A percentile compares a stretch with the other conserved stretches of the same genome.
These are phyloP conservation scores for Neurospora pannonica DNA, from an alignment of 495 filamentous ascomycete species.

Conservation along the genomic window DNA sequence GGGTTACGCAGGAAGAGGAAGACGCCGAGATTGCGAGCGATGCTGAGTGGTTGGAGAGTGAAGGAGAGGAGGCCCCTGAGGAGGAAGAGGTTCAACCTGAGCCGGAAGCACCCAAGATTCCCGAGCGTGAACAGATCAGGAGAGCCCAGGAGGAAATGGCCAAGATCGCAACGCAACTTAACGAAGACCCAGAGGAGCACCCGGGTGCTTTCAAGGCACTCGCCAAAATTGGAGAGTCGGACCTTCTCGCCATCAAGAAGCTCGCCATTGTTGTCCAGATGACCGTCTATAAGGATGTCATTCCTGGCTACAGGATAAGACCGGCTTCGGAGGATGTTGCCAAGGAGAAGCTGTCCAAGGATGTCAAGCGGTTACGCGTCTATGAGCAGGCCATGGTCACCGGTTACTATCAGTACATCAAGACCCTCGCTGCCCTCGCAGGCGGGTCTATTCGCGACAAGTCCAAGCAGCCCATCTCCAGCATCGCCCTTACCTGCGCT, in stretches of 20 bases:
- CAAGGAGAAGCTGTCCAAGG: slow-evolving; percentile 77
- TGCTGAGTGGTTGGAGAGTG: slow-evolving; percentile 43
- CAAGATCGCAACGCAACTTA: slow-evolving; percentile 66
- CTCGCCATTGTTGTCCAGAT: slow-evolving; percentile 76
- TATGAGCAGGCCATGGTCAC: slow-evolving; percentile 78
- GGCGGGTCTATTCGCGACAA: slow-evolving; percentile 8
- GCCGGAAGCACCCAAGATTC: slow-evolving; percentile 51
- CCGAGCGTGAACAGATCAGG: slow-evolving; percentile 66
- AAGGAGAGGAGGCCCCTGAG: slow-evolving; percentile 30
- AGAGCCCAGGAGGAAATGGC: slow-evolving; percentile 91
- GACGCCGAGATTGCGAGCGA: slow-evolving; percentile 44
- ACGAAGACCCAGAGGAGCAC: slow-evolving; percentile 91
- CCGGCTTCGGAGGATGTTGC: slow-evolving; percentile 63
- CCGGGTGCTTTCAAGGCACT: slow-evolving; percentile 66
- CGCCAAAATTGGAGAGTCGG: slow-evolving; percentile 60
- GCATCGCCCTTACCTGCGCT: slow-evolving; percentile 74
- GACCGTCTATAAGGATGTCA: slow-evolving; percentile 90
- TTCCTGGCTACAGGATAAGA: slow-evolving; percentile 90
- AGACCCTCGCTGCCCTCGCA: slow-evolving; percentile 42
- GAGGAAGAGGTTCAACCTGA: slow-evolving; percentile 24
- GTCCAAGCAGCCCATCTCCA: slow-evolving; percentile 49
- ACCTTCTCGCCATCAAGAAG: slow-evolving; percentile 66
- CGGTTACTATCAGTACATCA: slow-evolving; percentile 75
- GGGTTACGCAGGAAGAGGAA: slow-evolving; percentile 39
- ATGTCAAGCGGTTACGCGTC: slow-evolving; percentile 66